These are phyloP conservation scores for Tylopilus intermedius DNA, from an alignment of 768 basidiomycete genomes.

Conservation along the genomic window DNA sequence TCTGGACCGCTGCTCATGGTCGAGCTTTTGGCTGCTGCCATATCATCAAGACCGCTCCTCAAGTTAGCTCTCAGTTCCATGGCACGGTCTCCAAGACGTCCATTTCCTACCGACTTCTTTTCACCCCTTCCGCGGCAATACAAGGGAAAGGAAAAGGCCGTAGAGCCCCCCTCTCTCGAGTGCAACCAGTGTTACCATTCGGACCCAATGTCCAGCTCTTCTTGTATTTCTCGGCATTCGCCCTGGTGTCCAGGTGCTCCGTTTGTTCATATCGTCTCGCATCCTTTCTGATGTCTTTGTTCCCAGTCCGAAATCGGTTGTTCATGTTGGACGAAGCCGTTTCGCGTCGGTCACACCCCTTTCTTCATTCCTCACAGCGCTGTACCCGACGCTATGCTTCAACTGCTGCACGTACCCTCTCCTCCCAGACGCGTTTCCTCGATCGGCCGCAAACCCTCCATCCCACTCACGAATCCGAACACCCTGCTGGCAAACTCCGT, in stretches of 20 bases:
- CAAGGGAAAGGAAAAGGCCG: constrained; percentile 52
- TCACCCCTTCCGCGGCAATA: constrained; percentile 46
- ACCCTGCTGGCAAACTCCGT: constrained; percentile 12
- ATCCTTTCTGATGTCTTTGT: constrained; percentile 6
- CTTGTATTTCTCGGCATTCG: constrained; percentile 44
- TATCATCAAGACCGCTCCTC: constrained; percentile 36
- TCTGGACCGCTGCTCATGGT: constrained; percentile 44
- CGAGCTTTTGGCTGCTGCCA: constrained; percentile 55
- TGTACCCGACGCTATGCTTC: constrained; percentile 22
- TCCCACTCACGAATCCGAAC: constrained; percentile 4
- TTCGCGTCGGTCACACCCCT: constrained; percentile 21
- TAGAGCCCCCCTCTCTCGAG: constrained; percentile 24
- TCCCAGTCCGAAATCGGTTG: constrained; percentile 31
- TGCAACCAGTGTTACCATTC: constrained; percentile 25
- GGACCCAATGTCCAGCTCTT: constrained; percentile 37
- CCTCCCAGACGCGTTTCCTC: constrained; percentile 10
- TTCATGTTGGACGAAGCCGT: constrained; percentile 36
- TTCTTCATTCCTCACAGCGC: constrained; percentile 13
- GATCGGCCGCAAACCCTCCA: constrained; percentile 4
- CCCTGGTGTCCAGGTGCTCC: constrained; percentile 45
- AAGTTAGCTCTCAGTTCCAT: constrained; percentile 28
- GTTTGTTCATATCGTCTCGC: background rate
- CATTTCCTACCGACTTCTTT: constrained; percentile 48
- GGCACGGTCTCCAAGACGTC: constrained; percentile 26
- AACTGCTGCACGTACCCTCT: constrained; percentile 15